Evolutionary conservation across 164 flowering plant genomes (phyloP).

Genomic region (Euptelea pleiosperma): DNA sequence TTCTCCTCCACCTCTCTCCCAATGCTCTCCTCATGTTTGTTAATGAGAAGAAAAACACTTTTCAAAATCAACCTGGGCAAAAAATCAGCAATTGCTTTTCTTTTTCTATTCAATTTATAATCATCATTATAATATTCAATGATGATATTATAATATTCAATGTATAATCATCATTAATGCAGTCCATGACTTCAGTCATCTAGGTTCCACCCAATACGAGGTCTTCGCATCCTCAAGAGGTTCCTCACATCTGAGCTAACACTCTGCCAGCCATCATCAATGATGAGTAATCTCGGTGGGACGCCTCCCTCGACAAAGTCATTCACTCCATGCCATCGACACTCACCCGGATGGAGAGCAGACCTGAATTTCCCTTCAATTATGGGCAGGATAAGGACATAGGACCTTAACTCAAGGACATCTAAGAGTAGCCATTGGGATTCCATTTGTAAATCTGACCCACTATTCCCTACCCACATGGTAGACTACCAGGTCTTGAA

Average conservation of each 20-base stretch:
- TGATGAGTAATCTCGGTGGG: too few species aligned
- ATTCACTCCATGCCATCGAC: slow-evolving; percentile 58
- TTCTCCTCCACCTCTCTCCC: too few species aligned
- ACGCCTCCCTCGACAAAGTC: slow-evolving; percentile 53
- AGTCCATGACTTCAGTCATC: too few species aligned
- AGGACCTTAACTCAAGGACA: slow-evolving; percentile 57
- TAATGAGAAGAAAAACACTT: too few species aligned
- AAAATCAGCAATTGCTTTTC: too few species aligned
- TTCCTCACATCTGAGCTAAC: slow-evolving; percentile 43
- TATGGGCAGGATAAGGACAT: slow-evolving; percentile 52
- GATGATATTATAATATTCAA: too few species aligned
- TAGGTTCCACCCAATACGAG: slow-evolving; percentile 71
- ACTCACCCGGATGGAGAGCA: slow-evolving; percentile 60
- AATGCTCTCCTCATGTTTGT: too few species aligned
- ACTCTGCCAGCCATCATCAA: too few species aligned
- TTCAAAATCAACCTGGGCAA: too few species aligned
- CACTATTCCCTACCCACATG: slow-evolving; percentile 63
- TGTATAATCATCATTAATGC: too few species aligned
- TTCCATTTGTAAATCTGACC: slow-evolving; percentile 68
- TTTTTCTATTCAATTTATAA: too few species aligned
- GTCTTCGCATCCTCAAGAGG: slow-evolving; percentile 48
- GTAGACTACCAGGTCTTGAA: slow-evolving; percentile 92
- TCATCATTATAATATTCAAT: too few species aligned
- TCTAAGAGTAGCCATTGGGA: slow-evolving; percentile 70
- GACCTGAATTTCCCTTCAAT: slow-evolving; percentile 58